phyloP scores from a whole-genome alignment of 768 basidiomycete species.

The Suillus paluster region DNA sequence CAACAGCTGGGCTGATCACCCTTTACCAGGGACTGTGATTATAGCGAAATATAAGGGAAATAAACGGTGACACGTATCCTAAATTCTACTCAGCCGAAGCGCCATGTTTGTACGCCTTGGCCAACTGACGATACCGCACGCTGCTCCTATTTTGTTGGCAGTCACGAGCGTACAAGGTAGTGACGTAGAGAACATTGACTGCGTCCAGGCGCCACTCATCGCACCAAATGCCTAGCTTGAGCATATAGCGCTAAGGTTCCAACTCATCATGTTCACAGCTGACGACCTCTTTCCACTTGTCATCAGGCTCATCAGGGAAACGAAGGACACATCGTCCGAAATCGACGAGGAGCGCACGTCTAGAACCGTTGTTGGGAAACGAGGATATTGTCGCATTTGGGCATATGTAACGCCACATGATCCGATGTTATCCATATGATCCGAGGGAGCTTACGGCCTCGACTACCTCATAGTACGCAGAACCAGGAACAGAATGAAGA shows the following conservation, averaged over 20 bases:
- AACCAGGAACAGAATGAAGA: neutral
- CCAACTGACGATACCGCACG: too few species aligned
- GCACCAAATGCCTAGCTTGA: neutral
- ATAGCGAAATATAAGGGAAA: too few species aligned
- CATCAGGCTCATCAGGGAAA: neutral
- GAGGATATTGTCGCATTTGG: neutral
- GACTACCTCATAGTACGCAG: neutral
- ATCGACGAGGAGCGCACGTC: neutral
- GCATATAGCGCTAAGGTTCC: neutral
- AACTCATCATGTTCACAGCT: neutral
- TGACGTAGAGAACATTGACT: too few species aligned
- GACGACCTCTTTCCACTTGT: neutral
- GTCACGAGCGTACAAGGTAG: too few species aligned
- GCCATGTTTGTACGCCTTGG: too few species aligned
- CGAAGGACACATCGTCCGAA: neutral
- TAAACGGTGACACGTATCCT: too few species aligned
- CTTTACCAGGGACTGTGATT: too few species aligned
- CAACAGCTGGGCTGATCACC: too few species aligned
- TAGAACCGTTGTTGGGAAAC: neutral
- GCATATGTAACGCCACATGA: neutral
- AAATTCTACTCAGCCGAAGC: too few species aligned
- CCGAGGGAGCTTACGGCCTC: neutral
- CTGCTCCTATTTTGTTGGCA: too few species aligned
- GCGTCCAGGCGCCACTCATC: too few species aligned
- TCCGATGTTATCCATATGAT: neutral